phyloP scores from a whole-genome alignment of 75 land plant genomes.

The Pseudotsuga menziesii region DNA sequence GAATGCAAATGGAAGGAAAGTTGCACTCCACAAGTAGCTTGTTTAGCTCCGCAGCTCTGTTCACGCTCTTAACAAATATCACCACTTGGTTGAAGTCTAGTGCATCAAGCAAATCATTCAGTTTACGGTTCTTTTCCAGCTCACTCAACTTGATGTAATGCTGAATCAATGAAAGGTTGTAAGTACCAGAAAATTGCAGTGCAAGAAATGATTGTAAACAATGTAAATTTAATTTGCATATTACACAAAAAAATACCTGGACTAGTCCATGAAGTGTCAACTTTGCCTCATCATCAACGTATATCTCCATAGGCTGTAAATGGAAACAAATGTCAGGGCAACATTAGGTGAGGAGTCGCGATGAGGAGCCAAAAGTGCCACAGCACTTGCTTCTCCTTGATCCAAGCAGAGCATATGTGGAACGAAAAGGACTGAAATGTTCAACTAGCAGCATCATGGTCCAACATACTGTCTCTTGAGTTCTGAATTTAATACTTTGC shows the following conservation, averaged over 20 bases:
- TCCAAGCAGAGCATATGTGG: conserved; percentile 18
- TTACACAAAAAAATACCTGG: conserved; percentile 49
- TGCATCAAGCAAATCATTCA: conserved; percentile 98
- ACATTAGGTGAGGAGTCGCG: conserved; percentile 50
- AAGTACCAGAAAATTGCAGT: background rate
- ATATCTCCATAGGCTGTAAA: conserved; percentile 99
- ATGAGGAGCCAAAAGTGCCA: conserved; percentile 23
- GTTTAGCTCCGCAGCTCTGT: conserved; percentile 93
- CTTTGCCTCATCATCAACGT: conserved; percentile 99
- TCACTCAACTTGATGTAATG: conserved; percentile 98
- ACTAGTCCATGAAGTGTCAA: conserved; percentile 97
- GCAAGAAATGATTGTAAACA: background rate
- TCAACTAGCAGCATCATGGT: conserved; percentile 15
- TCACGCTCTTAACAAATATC: conserved; percentile 96
- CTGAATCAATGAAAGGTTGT: conserved; percentile 27
- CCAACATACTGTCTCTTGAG: conserved; percentile 11
- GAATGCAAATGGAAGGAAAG: conserved; percentile 96
- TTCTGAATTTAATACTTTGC: conserved; percentile 12
- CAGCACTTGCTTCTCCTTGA: conserved; percentile 22
- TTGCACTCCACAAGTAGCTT: conserved; percentile 96
- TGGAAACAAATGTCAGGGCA: conserved; percentile 59
- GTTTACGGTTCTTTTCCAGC: conserved; percentile 90
- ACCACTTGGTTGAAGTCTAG: conserved; percentile 99
- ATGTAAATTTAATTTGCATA: background rate
- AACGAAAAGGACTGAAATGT: conserved; percentile 12